Evolutionary conservation across 257 asterid species (phyloP), one percentile per base, ranked within the genome.

Genomic region (Jaltomata sinuosa): DNA sequence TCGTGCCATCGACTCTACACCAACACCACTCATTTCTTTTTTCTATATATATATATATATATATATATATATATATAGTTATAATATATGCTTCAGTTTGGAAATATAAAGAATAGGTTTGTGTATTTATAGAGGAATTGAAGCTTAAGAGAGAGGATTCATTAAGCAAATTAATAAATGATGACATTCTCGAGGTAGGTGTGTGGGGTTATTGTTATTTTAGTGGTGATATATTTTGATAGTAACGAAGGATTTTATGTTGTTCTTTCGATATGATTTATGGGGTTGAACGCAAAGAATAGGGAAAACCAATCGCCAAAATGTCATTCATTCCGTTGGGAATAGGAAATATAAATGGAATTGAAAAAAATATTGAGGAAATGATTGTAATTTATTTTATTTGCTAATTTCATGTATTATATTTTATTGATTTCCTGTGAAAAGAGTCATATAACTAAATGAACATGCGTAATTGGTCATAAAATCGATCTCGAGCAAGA

Each of bases 21-120:
- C 84, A n/a, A 85, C 88, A 54, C 79, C 67, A 21, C 87, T 79
- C 85, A 49, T 87, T 84, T 59, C 21, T 5, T n/a, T n/a, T n/a
- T n/a, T n/a, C n/a, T n/a, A n/a, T n/a, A n/a, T n/a, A n/a, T n/a
- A n/a, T n/a, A n/a, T n/a, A n/a, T n/a, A n/a, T n/a, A n/a, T n/a
- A n/a, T n/a, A n/a, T n/a, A n/a, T n/a, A n/a, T n/a, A n/a, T n/a
- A 1, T 53, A 6, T 55, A 27, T 25, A 62, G 12, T 12, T 27
- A 62, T 27, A 62, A 62, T 62, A 74, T 74, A 42, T 74, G 53
- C 4, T 62, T 62, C 6, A 27, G 4, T 45, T 71, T 22, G 22
- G 36, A 45, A 71, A 74, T 42, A 25, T 14, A 74, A 21, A 16
- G 54, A 74, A 22, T 42, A 45, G 19, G 57, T 45, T 14, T 72